Base-by-base conservation (phyloP, 176 grass and related monocot genomes). In the Cenchrus purpureus region DNA sequence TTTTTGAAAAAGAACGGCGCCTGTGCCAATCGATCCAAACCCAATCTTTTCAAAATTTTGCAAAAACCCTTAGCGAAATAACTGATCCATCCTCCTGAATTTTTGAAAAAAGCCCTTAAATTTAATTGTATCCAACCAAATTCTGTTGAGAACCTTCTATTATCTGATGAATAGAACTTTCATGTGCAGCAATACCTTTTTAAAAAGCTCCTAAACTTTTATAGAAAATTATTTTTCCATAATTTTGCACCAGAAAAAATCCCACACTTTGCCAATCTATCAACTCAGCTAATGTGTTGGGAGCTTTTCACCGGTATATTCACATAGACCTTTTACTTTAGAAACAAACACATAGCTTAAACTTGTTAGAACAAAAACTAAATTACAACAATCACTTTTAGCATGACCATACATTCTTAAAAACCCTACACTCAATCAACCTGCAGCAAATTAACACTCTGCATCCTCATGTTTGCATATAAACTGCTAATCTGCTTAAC, bases 141-240 rank as follows among this genome's bases (percentile, higher is more conserved):
- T 32, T 10, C 19, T 78, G 9, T 10, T 14, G 20, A 60, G 13
- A 51, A 71, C 31, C 8, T 85, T 55, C 9, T n/a, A 5, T 29
- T 78, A 20, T 71, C 8, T 73, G n/a, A n/a, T n/a, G 12, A 80
- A 42, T 40, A 81, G 12, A 70, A 31, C 19, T 32, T n/a, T 20
- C 6, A 28, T 68, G 17, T 15, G 16, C 20, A 67, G 8, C 49
- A 74, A 17, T 66, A 9, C 13, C 61, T 66, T 54, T 3, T 48
- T 5, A 14, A 56, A 19, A n/a, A n/a, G n/a, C n/a, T 56, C 44
- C 62, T 76, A 76, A 43, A 75, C 10, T 57, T 83, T 4, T n/a
- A n/a, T 22, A 19, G 87, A n/a, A n/a, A 79, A 87, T 61, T 12
- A 2, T 4, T 60, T 55, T 51, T 68, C 54, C 58, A 20, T 44